phyloP scores from a whole-genome alignment of 78 protist species.

The Capsaspora owczarzaki region DNA sequence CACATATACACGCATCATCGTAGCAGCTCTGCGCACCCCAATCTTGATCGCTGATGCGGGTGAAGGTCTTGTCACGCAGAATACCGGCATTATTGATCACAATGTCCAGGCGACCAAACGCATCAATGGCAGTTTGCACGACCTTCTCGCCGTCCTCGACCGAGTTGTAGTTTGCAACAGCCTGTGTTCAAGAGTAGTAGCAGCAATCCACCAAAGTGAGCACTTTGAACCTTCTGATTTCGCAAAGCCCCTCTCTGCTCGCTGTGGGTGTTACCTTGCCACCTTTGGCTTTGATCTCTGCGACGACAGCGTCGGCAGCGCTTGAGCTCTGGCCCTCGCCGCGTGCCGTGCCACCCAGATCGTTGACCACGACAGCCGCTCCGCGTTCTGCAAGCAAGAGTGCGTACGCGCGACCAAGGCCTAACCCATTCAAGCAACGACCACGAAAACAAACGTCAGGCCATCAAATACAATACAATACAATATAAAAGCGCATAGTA shows the following conservation, averaged over 20 bases:
- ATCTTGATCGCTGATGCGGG: constrained; percentile 60
- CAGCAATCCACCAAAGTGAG: constrained; percentile 19
- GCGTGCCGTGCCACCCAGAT: constrained; percentile 50
- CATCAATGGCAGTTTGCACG: constrained; percentile 55
- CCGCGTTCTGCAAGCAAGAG: constrained; percentile 64
- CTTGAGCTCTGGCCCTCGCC: constrained; percentile 45
- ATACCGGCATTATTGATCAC: constrained; percentile 77
- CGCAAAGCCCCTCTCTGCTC: too few species aligned
- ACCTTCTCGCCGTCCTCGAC: constrained; percentile 67
- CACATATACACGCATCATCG: neutral
- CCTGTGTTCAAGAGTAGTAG: neutral
- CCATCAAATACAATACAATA: too few species aligned
- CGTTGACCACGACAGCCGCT: constrained; percentile 77
- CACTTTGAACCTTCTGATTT: too few species aligned
- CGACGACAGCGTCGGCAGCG: constrained; percentile 74
- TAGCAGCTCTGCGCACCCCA: constrained; percentile 46
- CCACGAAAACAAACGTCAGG: neutral
- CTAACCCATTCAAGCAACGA: neutral
- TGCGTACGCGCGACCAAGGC: constrained; percentile 45
- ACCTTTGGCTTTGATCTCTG: constrained; percentile 52
- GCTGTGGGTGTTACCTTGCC: too few species aligned
- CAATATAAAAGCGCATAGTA: too few species aligned
- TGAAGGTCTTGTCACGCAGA: constrained; percentile 62
- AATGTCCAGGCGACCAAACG: constrained; percentile 71
- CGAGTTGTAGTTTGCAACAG: constrained; percentile 71